phyloP scores from a whole-genome alignment of 768 basidiomycete genomes.

The Chlorophyllum brunneum region DNA sequence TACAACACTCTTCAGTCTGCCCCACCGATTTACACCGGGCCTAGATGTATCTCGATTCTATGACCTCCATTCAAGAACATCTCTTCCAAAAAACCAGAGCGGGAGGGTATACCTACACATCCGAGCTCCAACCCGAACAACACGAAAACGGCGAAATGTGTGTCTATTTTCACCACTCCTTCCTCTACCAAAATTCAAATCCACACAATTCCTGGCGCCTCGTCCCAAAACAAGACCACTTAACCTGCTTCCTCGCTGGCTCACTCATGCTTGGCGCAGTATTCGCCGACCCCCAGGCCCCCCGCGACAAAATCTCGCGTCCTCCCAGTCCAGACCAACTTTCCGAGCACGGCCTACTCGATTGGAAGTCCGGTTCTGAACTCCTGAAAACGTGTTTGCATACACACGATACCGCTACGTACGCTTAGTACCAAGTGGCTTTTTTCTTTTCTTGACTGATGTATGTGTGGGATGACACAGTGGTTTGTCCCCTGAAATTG shows the following conservation, averaged over 20 bases:
- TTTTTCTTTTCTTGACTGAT: too few relatives aligned
- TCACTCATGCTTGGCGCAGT: slow-evolving; percentile 90
- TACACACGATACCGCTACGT: slow-evolving; percentile 84
- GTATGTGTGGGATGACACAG: slow-evolving; percentile 30
- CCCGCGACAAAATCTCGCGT: slow-evolving; percentile 48
- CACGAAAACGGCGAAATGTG: slow-evolving; percentile 36
- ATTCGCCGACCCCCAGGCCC: slow-evolving; percentile 47
- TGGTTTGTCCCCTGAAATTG: slow-evolving; percentile 87
- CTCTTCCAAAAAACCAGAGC: slow-evolving; percentile 63
- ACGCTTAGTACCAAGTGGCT: too few relatives aligned
- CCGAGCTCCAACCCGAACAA: slow-evolving; percentile 70
- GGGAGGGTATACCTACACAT: slow-evolving; percentile 68
- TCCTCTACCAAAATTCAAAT: neutral
- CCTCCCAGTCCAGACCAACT: slow-evolving; percentile 66
- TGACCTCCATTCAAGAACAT: slow-evolving; percentile 73
- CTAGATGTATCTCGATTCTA: slow-evolving; percentile 88
- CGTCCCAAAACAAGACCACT: slow-evolving; percentile 89
- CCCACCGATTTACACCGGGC: too few relatives aligned
- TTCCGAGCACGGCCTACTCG: slow-evolving; percentile 57
- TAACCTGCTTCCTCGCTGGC: slow-evolving; percentile 93
- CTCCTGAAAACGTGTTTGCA: slow-evolving; percentile 86
- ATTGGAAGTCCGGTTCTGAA: slow-evolving; percentile 79
- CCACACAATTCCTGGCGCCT: slow-evolving; percentile 62
- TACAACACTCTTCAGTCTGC: too few relatives aligned
- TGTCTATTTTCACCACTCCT: slow-evolving; percentile 3